phyloP scores from a whole-genome alignment of 257 asterid species.

The Solanum chiquidenum region DNA sequence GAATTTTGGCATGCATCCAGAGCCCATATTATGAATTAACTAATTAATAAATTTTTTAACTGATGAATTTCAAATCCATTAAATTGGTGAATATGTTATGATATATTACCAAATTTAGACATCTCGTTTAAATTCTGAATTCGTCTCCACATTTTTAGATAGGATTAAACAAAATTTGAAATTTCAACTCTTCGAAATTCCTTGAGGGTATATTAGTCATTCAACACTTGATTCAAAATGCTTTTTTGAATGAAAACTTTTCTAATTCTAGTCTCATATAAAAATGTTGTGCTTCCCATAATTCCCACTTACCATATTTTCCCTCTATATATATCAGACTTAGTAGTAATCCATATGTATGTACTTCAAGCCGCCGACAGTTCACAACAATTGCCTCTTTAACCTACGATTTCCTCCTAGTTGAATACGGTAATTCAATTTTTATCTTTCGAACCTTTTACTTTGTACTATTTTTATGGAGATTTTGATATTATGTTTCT shows the following conservation, averaged over 20 bases:
- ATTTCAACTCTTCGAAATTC: not conserved
- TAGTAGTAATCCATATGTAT: not conserved
- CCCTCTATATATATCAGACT: not conserved
- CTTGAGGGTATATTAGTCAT: not conserved
- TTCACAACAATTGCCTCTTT: conserved; percentile 37
- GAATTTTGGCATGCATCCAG: not conserved
- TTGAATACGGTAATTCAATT: conserved; percentile 56
- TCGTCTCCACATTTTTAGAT: not conserved
- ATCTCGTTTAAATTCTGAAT: not conserved
- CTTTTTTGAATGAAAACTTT: not conserved
- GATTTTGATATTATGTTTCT: not conserved
- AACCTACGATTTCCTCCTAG: conserved; percentile 61
- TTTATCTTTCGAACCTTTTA: too few relatives aligned
- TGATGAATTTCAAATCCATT: not conserved
- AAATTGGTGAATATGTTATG: not conserved
- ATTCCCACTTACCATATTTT: not conserved
- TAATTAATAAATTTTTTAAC: not conserved
- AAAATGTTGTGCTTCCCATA: not conserved
- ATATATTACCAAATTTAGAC: not conserved
- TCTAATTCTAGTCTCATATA: not conserved
- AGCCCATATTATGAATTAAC: not conserved
- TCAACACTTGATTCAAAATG: not conserved
- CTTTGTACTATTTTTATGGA: not conserved
- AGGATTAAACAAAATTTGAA: not conserved
- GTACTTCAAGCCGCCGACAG: not conserved